Percentiles rank a stretch among this genome's conserved stretches.
Conservation (phyloP, 1,284 basidiomycete species). For the Pulveroboletus sp. region DNA sequence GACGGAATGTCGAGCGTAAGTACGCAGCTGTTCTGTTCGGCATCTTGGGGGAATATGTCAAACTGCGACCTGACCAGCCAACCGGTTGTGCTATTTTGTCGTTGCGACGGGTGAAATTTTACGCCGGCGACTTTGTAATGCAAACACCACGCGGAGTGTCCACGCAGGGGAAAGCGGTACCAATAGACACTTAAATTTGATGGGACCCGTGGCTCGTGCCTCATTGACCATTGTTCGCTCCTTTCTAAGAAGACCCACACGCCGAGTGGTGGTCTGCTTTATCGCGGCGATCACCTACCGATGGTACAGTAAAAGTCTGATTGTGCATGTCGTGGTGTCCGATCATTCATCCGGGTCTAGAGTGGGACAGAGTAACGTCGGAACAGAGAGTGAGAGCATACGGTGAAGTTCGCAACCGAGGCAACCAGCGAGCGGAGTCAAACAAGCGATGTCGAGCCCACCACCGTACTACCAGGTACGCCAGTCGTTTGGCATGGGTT, state of each 20-base stretch:
- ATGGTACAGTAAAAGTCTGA: neutral
- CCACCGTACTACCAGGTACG: slow-evolving; percentile 5
- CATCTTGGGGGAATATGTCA: neutral
- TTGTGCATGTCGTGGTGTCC: neutral
- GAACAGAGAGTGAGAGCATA: neutral
- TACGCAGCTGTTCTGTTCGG: neutral
- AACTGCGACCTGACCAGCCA: neutral
- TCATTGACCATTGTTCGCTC: neutral
- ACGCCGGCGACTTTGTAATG: neutral
- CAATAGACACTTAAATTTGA: neutral
- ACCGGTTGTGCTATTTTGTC: neutral
- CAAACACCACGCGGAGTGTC: too few relatives aligned
- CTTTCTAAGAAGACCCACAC: too few relatives aligned
- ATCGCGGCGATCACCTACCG: neutral
- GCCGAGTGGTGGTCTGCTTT: neutral
- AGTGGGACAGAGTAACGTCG: neutral
- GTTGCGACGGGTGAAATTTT: neutral
- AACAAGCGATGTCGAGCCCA: slow-evolving; percentile 17
- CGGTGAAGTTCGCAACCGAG: neutral
- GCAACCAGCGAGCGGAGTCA: neutral
- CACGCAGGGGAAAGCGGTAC: neutral
- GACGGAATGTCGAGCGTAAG: neutral
- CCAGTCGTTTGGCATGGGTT: neutral
- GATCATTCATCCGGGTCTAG: too few relatives aligned
- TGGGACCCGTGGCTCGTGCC: neutral